phyloP scores from a whole-genome alignment of 768 basidiomycete genomes.

The Collybia sp. region DNA sequence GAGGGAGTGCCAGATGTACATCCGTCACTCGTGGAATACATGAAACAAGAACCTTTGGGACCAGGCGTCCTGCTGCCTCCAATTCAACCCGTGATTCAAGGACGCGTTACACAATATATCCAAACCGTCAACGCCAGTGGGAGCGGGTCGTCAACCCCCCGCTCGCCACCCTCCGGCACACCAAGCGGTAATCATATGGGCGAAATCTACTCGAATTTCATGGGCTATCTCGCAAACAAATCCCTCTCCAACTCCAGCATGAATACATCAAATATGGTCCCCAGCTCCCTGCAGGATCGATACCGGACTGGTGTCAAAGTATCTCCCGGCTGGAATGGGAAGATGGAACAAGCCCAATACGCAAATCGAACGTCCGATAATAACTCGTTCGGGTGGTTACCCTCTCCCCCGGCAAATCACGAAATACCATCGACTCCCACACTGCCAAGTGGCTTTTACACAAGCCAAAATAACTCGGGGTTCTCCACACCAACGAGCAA shows the following conservation, averaged over 20 bases:
- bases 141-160: background rate
- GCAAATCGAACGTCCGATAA: conserved; percentile 10
- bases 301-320: conserved; percentile 1
- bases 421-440: background rate
- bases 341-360: conserved; percentile 1
- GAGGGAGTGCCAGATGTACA: conserved; percentile 3
- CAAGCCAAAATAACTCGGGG: background rate
- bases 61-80: background rate
- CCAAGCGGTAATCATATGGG: conserved; percentile 10
- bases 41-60: conserved; percentile 12
- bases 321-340: background rate
- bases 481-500: too few species aligned
- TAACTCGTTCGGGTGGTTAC: conserved; percentile 15
- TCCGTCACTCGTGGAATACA: conserved; percentile 22
- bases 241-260: conserved; percentile 7
- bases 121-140: background rate
- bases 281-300: background rate
- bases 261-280: background rate
- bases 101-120: too few species aligned
- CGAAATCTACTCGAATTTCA: conserved; percentile 17
- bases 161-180: background rate
- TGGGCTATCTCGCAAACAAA: conserved; percentile 16
- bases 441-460: background rate
- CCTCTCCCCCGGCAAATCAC: background rate
- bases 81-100: background rate